These are phyloP conservation scores for Rhodotorula sp. DNA, from an alignment of 1,284 basidiomycete genomes.

Conservation along the genomic window DNA sequence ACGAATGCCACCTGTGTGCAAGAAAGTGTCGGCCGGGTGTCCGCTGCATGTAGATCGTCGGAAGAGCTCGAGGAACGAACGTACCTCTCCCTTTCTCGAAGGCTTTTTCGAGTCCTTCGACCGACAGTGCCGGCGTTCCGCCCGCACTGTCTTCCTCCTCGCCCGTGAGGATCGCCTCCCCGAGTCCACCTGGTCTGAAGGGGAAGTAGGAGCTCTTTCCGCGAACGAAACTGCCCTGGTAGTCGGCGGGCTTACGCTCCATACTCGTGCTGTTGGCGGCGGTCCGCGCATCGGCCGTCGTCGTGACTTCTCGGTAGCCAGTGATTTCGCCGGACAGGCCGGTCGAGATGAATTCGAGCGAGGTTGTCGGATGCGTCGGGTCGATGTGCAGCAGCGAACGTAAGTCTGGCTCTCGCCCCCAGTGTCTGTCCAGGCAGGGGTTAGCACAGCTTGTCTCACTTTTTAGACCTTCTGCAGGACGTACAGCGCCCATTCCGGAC, in stretches of 20 bases:
- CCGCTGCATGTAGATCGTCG: constrained; percentile 21
- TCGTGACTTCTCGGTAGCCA: constrained; percentile 70
- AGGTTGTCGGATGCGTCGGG: constrained; percentile 74
- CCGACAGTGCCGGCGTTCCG: constrained; percentile 55
- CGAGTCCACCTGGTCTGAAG: constrained; percentile 84
- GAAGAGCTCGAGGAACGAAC: not conserved
- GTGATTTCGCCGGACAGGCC: constrained; percentile 77
- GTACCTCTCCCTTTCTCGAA: constrained; percentile 37
- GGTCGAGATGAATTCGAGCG: constrained; percentile 68
- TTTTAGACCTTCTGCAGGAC: no score
- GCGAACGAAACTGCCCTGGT: constrained; percentile 71
- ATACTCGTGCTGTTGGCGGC: constrained; percentile 76
- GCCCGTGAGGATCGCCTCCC: constrained; percentile 36
- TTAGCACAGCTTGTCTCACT: not conserved
- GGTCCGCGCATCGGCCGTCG: constrained; percentile 54
- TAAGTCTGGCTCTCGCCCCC: constrained; percentile 33
- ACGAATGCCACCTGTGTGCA: constrained; percentile 46
- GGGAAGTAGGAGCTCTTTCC: constrained; percentile 91
- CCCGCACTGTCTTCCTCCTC: constrained; percentile 17
- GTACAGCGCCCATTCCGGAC: constrained; percentile 35
- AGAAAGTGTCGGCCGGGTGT: constrained; percentile 34
- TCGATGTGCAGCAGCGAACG: constrained; percentile 39
- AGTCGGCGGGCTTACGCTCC: constrained; percentile 72
- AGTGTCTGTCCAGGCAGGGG: constrained; percentile 20
- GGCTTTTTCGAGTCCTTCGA: constrained; percentile 40